Percentiles rank a stretch among this genome's conserved stretches.
Evolutionary conservation across 2,329 filamentous ascomycete species (phyloP).

Genomic region (Diplodia corticola): DNA sequence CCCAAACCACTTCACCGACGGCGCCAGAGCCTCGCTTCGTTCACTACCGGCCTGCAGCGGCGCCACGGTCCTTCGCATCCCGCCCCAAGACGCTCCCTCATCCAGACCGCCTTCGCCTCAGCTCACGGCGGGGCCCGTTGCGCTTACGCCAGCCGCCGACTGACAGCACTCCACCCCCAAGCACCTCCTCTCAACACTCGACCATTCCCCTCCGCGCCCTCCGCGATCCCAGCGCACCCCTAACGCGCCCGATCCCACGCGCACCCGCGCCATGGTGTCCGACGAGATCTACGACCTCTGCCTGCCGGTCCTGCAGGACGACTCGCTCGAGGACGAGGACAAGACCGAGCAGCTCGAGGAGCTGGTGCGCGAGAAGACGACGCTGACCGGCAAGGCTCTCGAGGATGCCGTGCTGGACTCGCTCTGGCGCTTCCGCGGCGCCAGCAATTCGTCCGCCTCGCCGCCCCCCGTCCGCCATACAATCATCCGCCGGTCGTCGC

Average conservation of each 20-base stretch:
- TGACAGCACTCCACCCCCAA: constrained; percentile 18
- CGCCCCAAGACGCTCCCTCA: constrained; percentile 3
- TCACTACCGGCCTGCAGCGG: constrained; percentile 4
- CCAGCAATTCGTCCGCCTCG: constrained; percentile 63
- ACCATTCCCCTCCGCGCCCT: not conserved
- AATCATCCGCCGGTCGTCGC: constrained; percentile 85
- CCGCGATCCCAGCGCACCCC: not conserved
- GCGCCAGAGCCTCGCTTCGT: constrained; percentile 14
- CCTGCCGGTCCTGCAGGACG: constrained; percentile 81
- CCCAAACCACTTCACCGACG: constrained; percentile 11
- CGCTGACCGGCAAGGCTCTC: constrained; percentile 70
- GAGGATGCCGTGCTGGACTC: constrained; percentile 91
- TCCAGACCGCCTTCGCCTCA: constrained; percentile 14
- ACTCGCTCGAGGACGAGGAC: constrained; percentile 84
- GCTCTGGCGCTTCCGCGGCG: constrained; percentile 78
- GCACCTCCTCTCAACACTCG: constrained; percentile 7
- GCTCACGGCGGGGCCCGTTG: constrained; percentile 15
- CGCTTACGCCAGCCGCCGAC: constrained; percentile 21
- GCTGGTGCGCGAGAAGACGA: constrained; percentile 76
- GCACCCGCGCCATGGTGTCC: constrained; percentile 68
- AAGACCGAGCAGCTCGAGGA: constrained; percentile 91
- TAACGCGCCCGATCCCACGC: not conserved
- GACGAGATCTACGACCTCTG: constrained; percentile 92
- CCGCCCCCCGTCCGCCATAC: constrained; percentile 86
- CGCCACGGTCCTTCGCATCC: constrained; percentile 12